A percentile compares a stretch with the other conserved stretches of the same genome.
Evolutionary conservation across 805 yeast genomes (phyloP).

Genomic region (Torulaspora delbrueckii): DNA sequence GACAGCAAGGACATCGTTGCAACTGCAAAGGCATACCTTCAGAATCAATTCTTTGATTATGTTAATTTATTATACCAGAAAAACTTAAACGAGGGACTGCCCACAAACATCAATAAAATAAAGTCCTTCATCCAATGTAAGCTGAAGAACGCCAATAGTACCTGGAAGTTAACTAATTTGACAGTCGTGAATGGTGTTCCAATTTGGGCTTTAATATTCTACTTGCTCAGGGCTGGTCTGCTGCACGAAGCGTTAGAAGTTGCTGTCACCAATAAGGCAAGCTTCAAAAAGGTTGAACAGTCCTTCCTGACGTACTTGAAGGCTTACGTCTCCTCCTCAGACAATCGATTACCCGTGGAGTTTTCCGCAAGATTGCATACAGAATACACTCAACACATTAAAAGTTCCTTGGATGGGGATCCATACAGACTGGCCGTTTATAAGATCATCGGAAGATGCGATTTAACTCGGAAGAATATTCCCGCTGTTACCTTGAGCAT

Average conservation of each 20-base stretch:
- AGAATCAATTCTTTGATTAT: slow-evolving; percentile 70
- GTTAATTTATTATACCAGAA: slow-evolving; percentile 57
- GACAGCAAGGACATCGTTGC: slow-evolving; percentile 40
- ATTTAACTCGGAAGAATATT: slow-evolving; percentile 58
- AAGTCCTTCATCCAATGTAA: slow-evolving; percentile 52
- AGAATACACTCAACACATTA: slow-evolving; percentile 82
- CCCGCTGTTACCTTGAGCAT: slow-evolving; percentile 71
- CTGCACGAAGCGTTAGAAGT: slow-evolving; percentile 71
- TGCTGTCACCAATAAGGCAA: slow-evolving; percentile 56
- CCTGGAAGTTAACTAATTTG: slow-evolving; percentile 51
- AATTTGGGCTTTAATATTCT: slow-evolving; percentile 90
- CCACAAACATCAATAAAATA: slow-evolving; percentile 68
- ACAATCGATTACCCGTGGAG: slow-evolving; percentile 56
- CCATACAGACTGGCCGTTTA: slow-evolving; percentile 88
- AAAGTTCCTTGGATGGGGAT: slow-evolving; percentile 63
- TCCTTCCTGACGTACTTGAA: slow-evolving; percentile 76
- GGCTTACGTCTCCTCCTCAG: slow-evolving; percentile 55
- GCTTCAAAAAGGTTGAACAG: slow-evolving; percentile 79
- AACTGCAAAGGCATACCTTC: slow-evolving; percentile 59
- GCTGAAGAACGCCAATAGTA: slow-evolving; percentile 41
- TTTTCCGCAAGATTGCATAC: slow-evolving; percentile 63
- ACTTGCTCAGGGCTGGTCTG: slow-evolving; percentile 79
- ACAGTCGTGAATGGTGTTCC: slow-evolving; percentile 77
- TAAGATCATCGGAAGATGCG: slow-evolving; percentile 89
- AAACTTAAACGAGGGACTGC: slow-evolving; percentile 59